These are phyloP conservation scores for Anthracocystis panici-leucophaei DNA, from an alignment of 1,284 basidiomycete species.

Conservation along the genomic window DNA sequence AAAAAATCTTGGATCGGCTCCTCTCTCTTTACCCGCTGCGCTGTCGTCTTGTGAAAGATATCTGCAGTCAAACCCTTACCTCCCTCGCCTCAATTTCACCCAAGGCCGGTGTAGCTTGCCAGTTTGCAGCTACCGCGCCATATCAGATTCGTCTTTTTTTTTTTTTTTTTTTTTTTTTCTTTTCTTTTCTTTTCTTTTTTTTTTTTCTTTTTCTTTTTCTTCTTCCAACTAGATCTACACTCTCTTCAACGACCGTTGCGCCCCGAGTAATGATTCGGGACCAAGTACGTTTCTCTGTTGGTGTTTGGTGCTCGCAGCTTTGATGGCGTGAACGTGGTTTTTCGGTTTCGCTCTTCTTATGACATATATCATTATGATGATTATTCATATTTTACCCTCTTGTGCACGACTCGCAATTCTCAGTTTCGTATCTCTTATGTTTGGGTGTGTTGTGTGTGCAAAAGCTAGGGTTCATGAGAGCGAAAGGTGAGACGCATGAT, in stretches of 20 bases:
- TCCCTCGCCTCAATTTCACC: slow-evolving; percentile 12
- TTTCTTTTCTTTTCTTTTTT: slow-evolving; percentile 11
- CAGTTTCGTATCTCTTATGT: slow-evolving; percentile 10
- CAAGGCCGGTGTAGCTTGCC: slow-evolving; percentile 10
- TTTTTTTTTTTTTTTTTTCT: slow-evolving; percentile 10
- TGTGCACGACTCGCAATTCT: slow-evolving; percentile 15
- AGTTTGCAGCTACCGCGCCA: slow-evolving; percentile 16
- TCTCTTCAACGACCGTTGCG: slow-evolving; percentile 29
- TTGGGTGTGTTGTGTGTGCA: not conserved
- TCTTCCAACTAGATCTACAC: slow-evolving; percentile 45
- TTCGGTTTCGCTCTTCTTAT: slow-evolving; percentile 14
- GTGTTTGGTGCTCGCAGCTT: slow-evolving; percentile 1
- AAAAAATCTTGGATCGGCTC: slow-evolving; percentile 2
- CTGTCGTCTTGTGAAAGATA: not conserved
- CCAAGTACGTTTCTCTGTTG: not conserved
- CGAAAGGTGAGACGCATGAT: no score
- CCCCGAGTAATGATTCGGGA: slow-evolving; percentile 14
- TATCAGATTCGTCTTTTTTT: slow-evolving; percentile 10
- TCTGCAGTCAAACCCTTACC: not conserved
- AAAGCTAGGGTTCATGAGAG: not conserved
- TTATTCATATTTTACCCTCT: not conserved
- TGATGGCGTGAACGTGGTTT: not conserved
- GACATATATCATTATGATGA: not conserved
- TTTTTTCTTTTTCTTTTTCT: slow-evolving; percentile 13
- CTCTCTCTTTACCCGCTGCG: slow-evolving; percentile 2